These are phyloP conservation scores for Tuber microsphaerosporum DNA, from an alignment of 495 filamentous ascomycete species.

Conservation along the genomic window DNA sequence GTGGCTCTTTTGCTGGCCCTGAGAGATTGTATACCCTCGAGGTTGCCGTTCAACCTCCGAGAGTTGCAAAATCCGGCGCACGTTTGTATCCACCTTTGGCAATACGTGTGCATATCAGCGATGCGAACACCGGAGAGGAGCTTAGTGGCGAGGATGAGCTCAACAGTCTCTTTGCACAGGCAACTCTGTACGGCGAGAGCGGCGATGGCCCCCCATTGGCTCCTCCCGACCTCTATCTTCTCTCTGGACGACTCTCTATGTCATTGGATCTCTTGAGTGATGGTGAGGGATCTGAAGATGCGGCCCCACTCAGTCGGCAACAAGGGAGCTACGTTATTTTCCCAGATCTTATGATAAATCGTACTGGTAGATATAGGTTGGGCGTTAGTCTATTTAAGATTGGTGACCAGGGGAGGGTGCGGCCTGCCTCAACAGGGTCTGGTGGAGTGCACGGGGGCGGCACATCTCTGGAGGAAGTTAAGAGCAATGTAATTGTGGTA, in stretches of 20 bases:
- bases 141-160: constrained; percentile 41
- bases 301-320: constrained; percentile 29
- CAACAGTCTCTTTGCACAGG: constrained; percentile 36
- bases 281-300: constrained; percentile 13
- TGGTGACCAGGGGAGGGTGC: constrained; percentile 25
- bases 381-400: constrained; percentile 40
- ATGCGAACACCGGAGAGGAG: constrained; percentile 31
- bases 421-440: constrained; percentile 10
- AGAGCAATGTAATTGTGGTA: constrained; percentile 36
- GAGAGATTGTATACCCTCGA: constrained; percentile 37
- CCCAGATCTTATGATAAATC: constrained; percentile 38
- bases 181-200: constrained; percentile 35
- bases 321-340: constrained; percentile 40
- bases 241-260: constrained; percentile 37
- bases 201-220: constrained; percentile 28
- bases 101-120: constrained; percentile 38
- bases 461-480: constrained; percentile 35
- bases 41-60: constrained; percentile 39
- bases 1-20: constrained; percentile 16
- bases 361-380: constrained; percentile 36
- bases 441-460: constrained; percentile 25
- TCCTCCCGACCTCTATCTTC: constrained; percentile 37
- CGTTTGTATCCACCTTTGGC: constrained; percentile 38
- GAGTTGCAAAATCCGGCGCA: constrained; percentile 24
- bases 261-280: constrained; percentile 36